Base-by-base conservation (phyloP, 2,329 filamentous ascomycete genomes). In the Laburnicola sp. region DNA sequence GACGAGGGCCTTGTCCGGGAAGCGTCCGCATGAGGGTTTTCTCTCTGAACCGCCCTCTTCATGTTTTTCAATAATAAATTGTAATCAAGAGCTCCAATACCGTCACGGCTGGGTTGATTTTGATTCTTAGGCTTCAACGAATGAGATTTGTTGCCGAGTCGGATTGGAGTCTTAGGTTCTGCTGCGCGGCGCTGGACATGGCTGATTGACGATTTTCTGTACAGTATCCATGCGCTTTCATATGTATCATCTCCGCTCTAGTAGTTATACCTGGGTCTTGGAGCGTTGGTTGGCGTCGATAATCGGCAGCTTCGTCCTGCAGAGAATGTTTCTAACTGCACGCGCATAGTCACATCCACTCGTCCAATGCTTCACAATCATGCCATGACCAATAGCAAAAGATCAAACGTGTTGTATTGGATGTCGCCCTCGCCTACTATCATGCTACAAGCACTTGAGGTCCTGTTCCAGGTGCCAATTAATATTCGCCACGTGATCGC, bases 1-100 rank as follows among this genome's bases (percentile, higher is more conserved):
- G 69, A 72, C 8, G 69, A 72, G 58, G 69, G 69, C 16, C 50
- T 71, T 8, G 63, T 72, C 6, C 62, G 66, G 56, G 64, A 71
- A 41, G 60, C 53, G 16, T 63, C 56, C 40, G 50, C 16, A 50
- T 40, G 67, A 62, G 42, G 52, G 22, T 22, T 25, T 9, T 3
- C 25, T 21, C 5, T 6, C 6, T 10, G 16, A 37, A 35, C 8
- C 26, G 34, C 35, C 26, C 25, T 10, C 27, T 49, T 31, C 21
- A 37, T 30, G 11, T 38, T 38, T 23, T 21, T 25, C 22, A 22
- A 35, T 28, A 53, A 38, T 27, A 35, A 27, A 25, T 45, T 56
- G 16, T 43, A 37, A 45, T 48, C 30, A 31, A 7, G 16, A 35
- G 6, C n/a, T 41, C 34, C 16, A 1, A 16, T n/a, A 47, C 26